Percentiles rank a stretch among this genome's conserved stretches.
These are phyloP conservation scores for Polychytrium aggregatum DNA, from an alignment of 192 early-diverging fungal genomes.

Conservation along the genomic window DNA sequence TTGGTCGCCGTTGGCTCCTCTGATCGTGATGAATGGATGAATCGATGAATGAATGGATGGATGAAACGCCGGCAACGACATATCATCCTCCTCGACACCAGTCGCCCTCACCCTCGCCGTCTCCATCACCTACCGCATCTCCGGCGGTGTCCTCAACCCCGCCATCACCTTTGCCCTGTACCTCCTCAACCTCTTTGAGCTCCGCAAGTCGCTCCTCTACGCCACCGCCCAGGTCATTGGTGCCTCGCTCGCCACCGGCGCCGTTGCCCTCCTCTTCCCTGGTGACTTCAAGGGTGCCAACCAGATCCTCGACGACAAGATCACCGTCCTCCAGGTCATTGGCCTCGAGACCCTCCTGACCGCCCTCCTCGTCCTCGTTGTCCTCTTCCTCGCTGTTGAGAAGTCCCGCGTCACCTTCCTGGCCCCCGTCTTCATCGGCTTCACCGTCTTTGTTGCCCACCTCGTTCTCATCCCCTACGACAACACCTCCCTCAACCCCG, in stretches of 20 bases:
- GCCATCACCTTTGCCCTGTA: slow-evolving; percentile 47
- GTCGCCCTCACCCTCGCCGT: slow-evolving; percentile 3
- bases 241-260: slow-evolving; percentile 36
- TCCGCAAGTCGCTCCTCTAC: slow-evolving; percentile 27
- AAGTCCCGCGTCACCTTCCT: slow-evolving; percentile 22
- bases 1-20: too few relatives aligned
- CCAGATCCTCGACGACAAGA: slow-evolving; percentile 4
- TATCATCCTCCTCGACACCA: too few relatives aligned
- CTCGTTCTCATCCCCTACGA: slow-evolving; percentile 27
- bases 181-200: slow-evolving; percentile 35
- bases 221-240: slow-evolving; percentile 48
- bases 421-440: slow-evolving; percentile 27
- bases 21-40: too few relatives aligned
- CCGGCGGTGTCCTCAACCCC: slow-evolving; percentile 52
- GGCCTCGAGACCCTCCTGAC: slow-evolving; percentile 31
- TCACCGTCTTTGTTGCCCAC: slow-evolving; percentile 30
- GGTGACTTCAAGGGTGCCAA: slow-evolving; percentile 20
- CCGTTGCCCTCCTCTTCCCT: slow-evolving; percentile 16
- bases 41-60: too few relatives aligned
- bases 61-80: too few relatives aligned
- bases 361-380: slow-evolving; percentile 21
- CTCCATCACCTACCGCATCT: slow-evolving; percentile 24
- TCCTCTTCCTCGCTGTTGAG: slow-evolving; percentile 34
- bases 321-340: slow-evolving; percentile 15
- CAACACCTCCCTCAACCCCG: slow-evolving; percentile 55